These are phyloP conservation scores for Melocanna baccifera DNA, from an alignment of 176 grass and related monocot species.

Conservation along the genomic window DNA sequence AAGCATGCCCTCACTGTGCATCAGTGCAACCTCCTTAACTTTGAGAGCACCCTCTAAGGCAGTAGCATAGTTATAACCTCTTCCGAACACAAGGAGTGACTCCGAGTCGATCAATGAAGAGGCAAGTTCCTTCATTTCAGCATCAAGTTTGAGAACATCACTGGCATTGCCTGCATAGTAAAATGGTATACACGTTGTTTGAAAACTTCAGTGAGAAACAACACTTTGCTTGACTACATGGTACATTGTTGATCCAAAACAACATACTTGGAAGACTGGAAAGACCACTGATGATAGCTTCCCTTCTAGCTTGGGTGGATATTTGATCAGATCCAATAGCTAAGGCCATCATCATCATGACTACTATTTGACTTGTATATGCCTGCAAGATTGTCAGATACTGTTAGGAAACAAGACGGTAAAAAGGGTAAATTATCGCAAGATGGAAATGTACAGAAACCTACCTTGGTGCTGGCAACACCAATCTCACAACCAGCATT, in stretches of 20 bases:
- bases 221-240: not conserved
- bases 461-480: slow-evolving; percentile 90
- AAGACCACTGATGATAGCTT: slow-evolving; percentile 63
- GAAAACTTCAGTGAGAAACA: not conserved
- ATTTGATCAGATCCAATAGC: slow-evolving; percentile 94
- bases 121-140: slow-evolving; percentile 88
- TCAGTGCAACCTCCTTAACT: slow-evolving; percentile 90
- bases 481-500: slow-evolving; percentile 98
- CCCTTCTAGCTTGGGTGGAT: slow-evolving; percentile 74
- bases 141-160: slow-evolving; percentile 84
- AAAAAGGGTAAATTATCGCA: not conserved
- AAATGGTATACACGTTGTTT: not conserved
- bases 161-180: slow-evolving; percentile 43
- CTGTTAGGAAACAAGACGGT: slow-evolving; percentile 4
- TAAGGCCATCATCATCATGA: slow-evolving; percentile 93
- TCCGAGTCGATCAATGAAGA: slow-evolving; percentile 62
- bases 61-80: slow-evolving; percentile 90
- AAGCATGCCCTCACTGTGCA: slow-evolving; percentile 94
- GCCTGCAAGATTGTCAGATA: slow-evolving; percentile 46
- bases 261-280: slow-evolving; percentile 63
- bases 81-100: slow-evolving; percentile 85
- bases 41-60: slow-evolving; percentile 91
- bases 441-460: not conserved
- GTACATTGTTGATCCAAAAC: not conserved
- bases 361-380: slow-evolving; percentile 96